Conservation (phyloP, 169 alveolate genomes). For the Neospora caninum region DNA sequence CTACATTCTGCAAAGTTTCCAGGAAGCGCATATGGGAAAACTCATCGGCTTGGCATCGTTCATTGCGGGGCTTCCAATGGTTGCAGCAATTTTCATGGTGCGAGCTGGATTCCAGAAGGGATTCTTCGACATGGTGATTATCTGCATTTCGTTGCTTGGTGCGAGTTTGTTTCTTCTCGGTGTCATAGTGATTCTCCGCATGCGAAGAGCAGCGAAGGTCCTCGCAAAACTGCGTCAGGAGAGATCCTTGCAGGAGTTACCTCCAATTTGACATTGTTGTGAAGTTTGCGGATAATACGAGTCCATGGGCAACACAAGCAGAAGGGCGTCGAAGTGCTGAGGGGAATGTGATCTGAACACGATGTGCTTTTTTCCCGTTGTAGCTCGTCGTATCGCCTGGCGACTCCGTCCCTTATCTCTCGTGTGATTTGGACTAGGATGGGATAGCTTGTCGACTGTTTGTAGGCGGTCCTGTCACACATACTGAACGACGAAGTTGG, state of each 20-base stretch:
- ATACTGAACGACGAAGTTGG: too few species aligned
- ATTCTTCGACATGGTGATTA: not conserved
- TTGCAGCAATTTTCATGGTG: not conserved
- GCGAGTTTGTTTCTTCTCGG: not conserved
- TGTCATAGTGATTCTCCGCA: not conserved
- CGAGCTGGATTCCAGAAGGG: not conserved
- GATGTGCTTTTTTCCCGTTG: too few species aligned
- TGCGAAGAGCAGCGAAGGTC: not conserved
- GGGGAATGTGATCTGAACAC: too few species aligned
- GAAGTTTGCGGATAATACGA: too few species aligned
- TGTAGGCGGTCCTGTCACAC: too few species aligned
- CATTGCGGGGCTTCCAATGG: not conserved
- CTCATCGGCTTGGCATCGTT: constrained; percentile 2
- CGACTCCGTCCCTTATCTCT: too few species aligned
- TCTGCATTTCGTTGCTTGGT: not conserved
- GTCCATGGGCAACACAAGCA: too few species aligned
- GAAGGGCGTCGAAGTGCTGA: too few species aligned
- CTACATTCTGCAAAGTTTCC: not conserved
- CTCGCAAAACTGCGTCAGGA: not conserved
- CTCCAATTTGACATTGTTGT: not conserved
- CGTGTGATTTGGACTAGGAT: too few species aligned
- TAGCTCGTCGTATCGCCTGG: too few species aligned
- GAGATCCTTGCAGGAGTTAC: not conserved
- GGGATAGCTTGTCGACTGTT: too few species aligned
- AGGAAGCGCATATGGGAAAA: not conserved